Percentiles rank a stretch among this genome's conserved stretches.
These are phyloP conservation scores for Craspedostauros australis DNA, from an alignment of 108 stramenopile species.

Conservation along the genomic window DNA sequence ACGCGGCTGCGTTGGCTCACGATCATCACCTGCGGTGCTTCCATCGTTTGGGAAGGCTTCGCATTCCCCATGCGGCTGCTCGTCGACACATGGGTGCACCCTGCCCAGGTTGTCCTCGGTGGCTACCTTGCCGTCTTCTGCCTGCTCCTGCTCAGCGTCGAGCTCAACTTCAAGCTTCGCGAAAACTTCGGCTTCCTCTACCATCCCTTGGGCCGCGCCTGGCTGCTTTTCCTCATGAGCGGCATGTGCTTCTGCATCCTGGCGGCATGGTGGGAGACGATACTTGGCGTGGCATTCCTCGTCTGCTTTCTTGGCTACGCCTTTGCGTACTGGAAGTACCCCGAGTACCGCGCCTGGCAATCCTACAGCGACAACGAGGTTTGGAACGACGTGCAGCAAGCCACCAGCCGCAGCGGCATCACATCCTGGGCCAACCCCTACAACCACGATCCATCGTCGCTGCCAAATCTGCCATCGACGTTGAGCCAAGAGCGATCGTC, in stretches of 20 bases:
- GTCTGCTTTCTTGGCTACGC: constrained; percentile 11
- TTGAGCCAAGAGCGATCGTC: too few species aligned
- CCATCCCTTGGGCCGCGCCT: constrained; percentile 26
- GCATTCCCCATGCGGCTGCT: constrained; percentile 28
- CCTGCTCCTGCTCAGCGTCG: constrained; percentile 21
- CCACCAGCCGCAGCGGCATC: too few species aligned
- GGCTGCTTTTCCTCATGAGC: constrained; percentile 22
- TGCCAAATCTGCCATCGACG: too few species aligned
- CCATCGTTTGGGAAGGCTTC: constrained; percentile 33
- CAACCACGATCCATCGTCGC: too few species aligned
- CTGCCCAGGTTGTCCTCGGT: constrained; percentile 19
- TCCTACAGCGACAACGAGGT: constrained; percentile 20
- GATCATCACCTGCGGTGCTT: constrained; percentile 12
- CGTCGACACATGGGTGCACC: constrained; percentile 11
- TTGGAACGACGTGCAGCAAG: constrained; percentile 8
- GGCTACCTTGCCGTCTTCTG: constrained; percentile 26
- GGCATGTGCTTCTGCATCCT: constrained; percentile 26
- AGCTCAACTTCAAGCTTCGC: constrained; percentile 23
- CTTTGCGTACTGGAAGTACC: constrained; percentile 20
- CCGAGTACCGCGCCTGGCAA: constrained; percentile 33
- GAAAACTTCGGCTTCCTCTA: constrained; percentile 39
- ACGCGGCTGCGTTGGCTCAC: constrained; percentile 23
- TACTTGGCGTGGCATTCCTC: constrained; percentile 18
- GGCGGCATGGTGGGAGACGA: constrained; percentile 22
- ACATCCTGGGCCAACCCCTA: too few species aligned